Base-by-base conservation (phyloP, 805 yeast genomes). In the Metschnikowia vanudenii region DNA sequence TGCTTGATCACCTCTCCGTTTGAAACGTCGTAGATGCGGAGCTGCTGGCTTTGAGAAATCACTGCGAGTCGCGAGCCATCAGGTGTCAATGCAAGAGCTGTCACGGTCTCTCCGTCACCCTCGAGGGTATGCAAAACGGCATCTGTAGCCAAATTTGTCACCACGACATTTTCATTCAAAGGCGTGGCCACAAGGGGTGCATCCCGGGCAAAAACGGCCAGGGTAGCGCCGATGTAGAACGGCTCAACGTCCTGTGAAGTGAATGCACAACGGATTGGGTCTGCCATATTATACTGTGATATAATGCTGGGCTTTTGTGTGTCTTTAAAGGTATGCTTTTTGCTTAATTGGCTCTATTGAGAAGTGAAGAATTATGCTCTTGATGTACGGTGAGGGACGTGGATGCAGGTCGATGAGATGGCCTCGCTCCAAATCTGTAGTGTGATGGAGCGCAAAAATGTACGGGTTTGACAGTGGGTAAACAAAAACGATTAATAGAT, bases 61-160 rank as follows among this genome's bases (percentile, higher is more conserved):
- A 83, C 80, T 1, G 90, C 89, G 28, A 94, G 62, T 41, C 71
- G 75, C 31, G 66, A 58, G 1, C 88, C 94, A 62, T 90, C 89
- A 1, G 96, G 88, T 0, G 97, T 79, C 3, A 94, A 57, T 43
- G 79, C 80, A 36, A 94, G 64, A 5, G 87, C 82, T 0, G 97
- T 88, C 38, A 94, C 73, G 42, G 76, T 73, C 54, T 85, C 89
- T 33, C 89, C 96, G 61, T 92, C 97, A 28, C 96, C 97, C 47
- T 84, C 86, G 31, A 94, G 67, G 35, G 72, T 75, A 55, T 80
- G 82, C 5, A 88, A 47, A 18, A 75, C 65, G 52, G 76, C 71
- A 46, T 86, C 84, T 16, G 85, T 76, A 6, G 61, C 60, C 40
- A 87, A 65, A 55, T 88, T 77, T 32, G 92, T 76, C 22, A 94